Base-by-base conservation (phyloP, 176 grass and related monocot species). In the Hsuehochloa calcarea region DNA sequence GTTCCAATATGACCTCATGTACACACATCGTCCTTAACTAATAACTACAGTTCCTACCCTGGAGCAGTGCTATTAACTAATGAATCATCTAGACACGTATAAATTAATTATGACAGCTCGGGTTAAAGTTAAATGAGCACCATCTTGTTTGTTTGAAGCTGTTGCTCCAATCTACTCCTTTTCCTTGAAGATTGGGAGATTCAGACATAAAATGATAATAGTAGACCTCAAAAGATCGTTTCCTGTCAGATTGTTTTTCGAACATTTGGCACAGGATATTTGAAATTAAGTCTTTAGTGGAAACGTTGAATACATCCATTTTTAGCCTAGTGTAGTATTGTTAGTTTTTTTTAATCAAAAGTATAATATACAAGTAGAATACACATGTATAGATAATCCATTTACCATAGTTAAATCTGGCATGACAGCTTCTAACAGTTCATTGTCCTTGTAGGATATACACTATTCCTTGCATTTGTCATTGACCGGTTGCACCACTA, bases 401-500 rank as follows among this genome's bases (percentile, higher is more conserved):
- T 62, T 13, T 25, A 27, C 10, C 25, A 62, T 27, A 62, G 25
- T 6, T 80, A 44, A 62, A 41, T 38, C n/a, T 81, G 44, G 6
- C 3, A 59, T 29, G 19, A 8, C 50, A 16, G 6, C 47, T 29
- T 87, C 67, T 76, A 73, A 78, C 74, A 19, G 37, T 59, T 73
- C 20, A 12, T 56, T n/a, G 41, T 31, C 75, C 16, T 72, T 89
- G 75, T 74, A 98, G 93, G 93, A 22, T 98, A 90, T 65, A 81
- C 89, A 1, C 85, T 98, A 3, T 98, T 98, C 74, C 87, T 98
- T 64, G 93, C 93, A 64, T 86, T 95, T 45, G 80, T 93, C 59
- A 98, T 98, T 10, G 89, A 98, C 72, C 82, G 91, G 68, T 61
- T 95, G 29, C 96, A 98, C 65, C 93, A 98, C 80, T 98, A 95